Evolutionary conservation across 208 protist genomes (phyloP).

Genomic region (Acanthamoeba culbertsoni): DNA sequence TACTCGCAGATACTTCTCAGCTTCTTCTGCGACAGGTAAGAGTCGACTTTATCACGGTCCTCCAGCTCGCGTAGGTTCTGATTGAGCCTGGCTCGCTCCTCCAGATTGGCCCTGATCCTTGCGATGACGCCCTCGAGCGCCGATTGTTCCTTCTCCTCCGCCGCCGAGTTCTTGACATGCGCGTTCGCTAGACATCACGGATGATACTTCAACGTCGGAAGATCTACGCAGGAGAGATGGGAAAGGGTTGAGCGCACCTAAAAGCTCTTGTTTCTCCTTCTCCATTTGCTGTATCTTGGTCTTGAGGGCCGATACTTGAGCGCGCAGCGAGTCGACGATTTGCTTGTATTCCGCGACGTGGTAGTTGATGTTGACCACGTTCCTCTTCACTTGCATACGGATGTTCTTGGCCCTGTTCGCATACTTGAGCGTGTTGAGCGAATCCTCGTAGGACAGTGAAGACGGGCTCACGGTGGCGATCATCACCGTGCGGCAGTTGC

Average conservation of each 20-base stretch:
- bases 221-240: too few relatives aligned
- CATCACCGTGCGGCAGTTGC: constrained; percentile 88
- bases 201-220: background rate
- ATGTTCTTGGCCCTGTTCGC: constrained; percentile 89
- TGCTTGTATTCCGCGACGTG: constrained; percentile 84
- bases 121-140: background rate
- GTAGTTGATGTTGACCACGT: constrained; percentile 78
- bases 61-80: background rate
- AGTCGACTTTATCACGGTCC: background rate
- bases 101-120: constrained; percentile 31
- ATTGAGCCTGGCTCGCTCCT: background rate
- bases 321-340: constrained; percentile 81
- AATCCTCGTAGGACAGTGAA: constrained; percentile 83
- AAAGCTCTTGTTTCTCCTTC: background rate
- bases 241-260: background rate
- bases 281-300: constrained; percentile 6
- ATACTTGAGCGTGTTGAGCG: constrained; percentile 89
- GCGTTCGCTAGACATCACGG: background rate
- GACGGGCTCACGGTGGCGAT: constrained; percentile 85
- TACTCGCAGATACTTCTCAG: background rate
- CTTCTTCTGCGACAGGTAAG: background rate
- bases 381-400: constrained; percentile 70
- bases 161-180: background rate
- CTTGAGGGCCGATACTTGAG: constrained; percentile 69
- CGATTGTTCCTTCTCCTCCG: background rate